Evolutionary conservation across 192 early-diverging fungal species (phyloP).

Genomic region (Coemansia sp.): DNA sequence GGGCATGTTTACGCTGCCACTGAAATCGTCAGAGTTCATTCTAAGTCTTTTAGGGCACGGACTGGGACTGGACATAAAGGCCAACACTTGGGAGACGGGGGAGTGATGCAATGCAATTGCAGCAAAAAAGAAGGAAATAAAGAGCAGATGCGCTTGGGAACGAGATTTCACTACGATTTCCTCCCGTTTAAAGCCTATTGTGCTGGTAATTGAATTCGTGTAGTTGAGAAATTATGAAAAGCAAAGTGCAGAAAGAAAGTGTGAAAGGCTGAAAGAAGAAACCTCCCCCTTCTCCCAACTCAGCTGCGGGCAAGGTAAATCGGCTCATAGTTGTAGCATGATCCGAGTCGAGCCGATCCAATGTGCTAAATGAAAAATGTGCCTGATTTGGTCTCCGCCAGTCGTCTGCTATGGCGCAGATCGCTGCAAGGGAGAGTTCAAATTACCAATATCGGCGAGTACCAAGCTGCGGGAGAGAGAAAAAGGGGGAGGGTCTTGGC

Average conservation of each 20-base stretch:
- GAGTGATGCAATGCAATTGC: not conserved
- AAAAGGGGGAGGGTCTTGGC: not conserved
- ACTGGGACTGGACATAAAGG: constrained; percentile 21
- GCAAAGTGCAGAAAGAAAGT: not conserved
- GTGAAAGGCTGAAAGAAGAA: not conserved
- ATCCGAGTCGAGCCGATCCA: not conserved
- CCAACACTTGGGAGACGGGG: not conserved
- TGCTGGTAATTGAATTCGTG: not conserved
- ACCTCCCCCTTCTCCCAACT: not conserved
- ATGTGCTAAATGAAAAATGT: too few species aligned
- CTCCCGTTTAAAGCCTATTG: not conserved
- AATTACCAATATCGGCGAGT: not conserved
- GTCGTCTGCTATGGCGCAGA: too few species aligned
- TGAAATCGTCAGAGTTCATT: constrained; percentile 20
- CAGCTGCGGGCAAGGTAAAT: not conserved
- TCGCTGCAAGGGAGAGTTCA: too few species aligned
- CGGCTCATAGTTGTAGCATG: not conserved
- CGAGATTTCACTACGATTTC: not conserved
- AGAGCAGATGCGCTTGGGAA: not conserved
- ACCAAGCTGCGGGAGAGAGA: not conserved
- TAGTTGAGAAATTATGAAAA: not conserved
- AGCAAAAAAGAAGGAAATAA: not conserved
- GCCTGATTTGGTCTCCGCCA: too few species aligned
- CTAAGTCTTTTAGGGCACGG: constrained; percentile 16
- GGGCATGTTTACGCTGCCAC: not conserved